phyloP scores from a whole-genome alignment of 345 rosid genomes.

The Acer yangbiense region DNA sequence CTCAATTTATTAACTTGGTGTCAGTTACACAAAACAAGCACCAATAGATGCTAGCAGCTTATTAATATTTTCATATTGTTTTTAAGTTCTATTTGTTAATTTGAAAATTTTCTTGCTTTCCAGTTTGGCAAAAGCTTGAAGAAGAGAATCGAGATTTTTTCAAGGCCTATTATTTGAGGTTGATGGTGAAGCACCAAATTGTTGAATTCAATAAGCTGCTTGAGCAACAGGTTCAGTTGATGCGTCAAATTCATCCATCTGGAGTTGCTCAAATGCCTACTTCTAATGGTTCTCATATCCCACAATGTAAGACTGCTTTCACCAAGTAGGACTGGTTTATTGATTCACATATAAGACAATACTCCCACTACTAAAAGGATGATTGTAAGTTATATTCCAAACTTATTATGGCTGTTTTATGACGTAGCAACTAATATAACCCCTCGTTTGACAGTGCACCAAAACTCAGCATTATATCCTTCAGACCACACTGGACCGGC shows the following conservation, averaged over 20 bases:
- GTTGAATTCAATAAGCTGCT: constrained; percentile 91
- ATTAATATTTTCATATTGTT: neutral
- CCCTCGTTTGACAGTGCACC: constrained; percentile 55
- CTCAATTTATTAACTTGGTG: too few relatives aligned
- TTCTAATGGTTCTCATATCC: constrained; percentile 79
- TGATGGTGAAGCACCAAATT: constrained; percentile 90
- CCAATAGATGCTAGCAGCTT: too few relatives aligned
- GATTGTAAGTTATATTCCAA: neutral
- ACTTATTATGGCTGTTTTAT: neutral
- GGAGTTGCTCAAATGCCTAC: constrained; percentile 56
- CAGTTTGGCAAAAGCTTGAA: constrained; percentile 99
- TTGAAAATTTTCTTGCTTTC: constrained; percentile 21
- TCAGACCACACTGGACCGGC: constrained; percentile 55
- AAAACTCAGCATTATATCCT: constrained; percentile 58
- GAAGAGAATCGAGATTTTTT: constrained; percentile 95
- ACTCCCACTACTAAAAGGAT: neutral
- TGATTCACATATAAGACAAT: neutral
- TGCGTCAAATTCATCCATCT: constrained; percentile 72
- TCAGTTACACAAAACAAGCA: too few relatives aligned
- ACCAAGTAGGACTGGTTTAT: neutral
- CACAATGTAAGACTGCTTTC: constrained; percentile 59
- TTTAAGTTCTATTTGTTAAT: neutral
- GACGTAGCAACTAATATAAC: constrained; percentile 19
- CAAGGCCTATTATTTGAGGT: constrained; percentile 86
- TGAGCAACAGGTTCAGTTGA: constrained; percentile 83